Evolutionary conservation across 2,329 filamentous ascomycete genomes (phyloP).

Genomic region (Sporothrix globosa): DNA sequence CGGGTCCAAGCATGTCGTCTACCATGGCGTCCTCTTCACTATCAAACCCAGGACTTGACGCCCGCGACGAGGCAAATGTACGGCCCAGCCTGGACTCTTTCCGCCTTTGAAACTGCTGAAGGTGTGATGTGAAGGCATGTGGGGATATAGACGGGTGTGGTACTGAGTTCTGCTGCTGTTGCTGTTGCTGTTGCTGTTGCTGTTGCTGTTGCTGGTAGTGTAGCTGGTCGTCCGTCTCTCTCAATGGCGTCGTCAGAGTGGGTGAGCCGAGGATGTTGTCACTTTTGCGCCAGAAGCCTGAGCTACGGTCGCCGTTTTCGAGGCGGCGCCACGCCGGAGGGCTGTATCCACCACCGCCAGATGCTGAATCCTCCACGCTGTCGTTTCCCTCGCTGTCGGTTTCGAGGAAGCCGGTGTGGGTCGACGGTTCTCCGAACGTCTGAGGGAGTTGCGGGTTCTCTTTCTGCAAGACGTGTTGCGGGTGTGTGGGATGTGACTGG

Average conservation of each 20-base stretch:
- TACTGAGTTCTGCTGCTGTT: background rate
- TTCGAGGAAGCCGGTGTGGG: constrained; percentile 50
- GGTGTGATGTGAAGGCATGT: background rate
- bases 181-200: constrained; percentile 8
- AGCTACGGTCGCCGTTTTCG: constrained; percentile 61
- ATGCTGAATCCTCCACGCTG: constrained; percentile 50
- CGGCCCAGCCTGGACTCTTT: background rate
- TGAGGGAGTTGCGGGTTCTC: background rate
- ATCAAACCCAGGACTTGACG: constrained; percentile 45
- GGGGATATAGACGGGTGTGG: background rate
- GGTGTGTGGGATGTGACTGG: constrained; percentile 33
- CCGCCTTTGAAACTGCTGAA: constrained; percentile 22
- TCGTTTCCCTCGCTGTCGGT: constrained; percentile 46
- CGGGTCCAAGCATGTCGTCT: constrained; percentile 36
- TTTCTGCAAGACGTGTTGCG: background rate
- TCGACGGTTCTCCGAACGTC: constrained; percentile 48
- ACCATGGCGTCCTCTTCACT: constrained; percentile 43
- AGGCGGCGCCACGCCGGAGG: constrained; percentile 65
- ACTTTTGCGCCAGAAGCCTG: constrained; percentile 62
- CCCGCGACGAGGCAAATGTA: constrained; percentile 35
- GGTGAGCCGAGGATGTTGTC: constrained; percentile 57
- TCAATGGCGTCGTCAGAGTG: constrained; percentile 21
- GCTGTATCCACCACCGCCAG: constrained; percentile 62
- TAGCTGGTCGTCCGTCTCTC: background rate
- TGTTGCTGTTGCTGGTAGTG: background rate